Percentiles rank a stretch among this genome's conserved stretches.
phyloP scores from a whole-genome alignment of 257 asterid species.

The Craterostigma plantagineum region DNA sequence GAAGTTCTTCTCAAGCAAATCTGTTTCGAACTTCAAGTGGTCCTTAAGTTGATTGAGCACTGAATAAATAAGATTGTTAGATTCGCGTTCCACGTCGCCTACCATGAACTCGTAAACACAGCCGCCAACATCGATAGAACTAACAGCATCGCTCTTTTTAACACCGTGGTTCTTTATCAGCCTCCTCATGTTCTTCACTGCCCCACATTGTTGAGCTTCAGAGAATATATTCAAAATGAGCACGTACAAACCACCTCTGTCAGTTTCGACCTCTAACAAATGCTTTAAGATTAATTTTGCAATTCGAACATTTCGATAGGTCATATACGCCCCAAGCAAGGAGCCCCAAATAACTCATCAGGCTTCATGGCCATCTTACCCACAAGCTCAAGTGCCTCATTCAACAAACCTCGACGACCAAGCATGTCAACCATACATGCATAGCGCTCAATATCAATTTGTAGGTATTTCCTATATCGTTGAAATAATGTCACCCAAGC shows the following conservation, averaged over 20 bases:
- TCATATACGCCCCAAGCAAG: constrained; percentile 40
- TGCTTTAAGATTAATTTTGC: constrained; percentile 37
- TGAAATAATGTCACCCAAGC: constrained; percentile 24
- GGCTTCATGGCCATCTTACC: constrained; percentile 39
- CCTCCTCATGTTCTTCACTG: constrained; percentile 33
- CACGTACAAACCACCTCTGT: constrained; percentile 28
- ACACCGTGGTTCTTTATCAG: constrained; percentile 24
- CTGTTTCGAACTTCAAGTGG: constrained; percentile 19
- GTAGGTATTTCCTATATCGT: constrained; percentile 20
- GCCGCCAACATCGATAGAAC: constrained; percentile 27
- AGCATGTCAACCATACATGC: constrained; percentile 48
- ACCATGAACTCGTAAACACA: constrained; percentile 30
- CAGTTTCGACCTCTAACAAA: constrained; percentile 23
- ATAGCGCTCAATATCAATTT: constrained; percentile 34
- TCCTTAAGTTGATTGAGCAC: constrained; percentile 23
- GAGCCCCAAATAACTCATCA: constrained; percentile 42
- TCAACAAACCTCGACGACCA: constrained; percentile 39
- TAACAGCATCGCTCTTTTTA: constrained; percentile 26
- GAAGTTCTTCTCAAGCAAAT: neutral
- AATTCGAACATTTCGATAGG: constrained; percentile 16
- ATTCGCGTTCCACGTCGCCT: constrained; percentile 26
- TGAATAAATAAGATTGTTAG: constrained; percentile 11
- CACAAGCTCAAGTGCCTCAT: constrained; percentile 29
- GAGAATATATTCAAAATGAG: constrained; percentile 37
- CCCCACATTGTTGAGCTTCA: constrained; percentile 37